Percentiles rank a stretch among this genome's conserved stretches.
These are phyloP conservation scores for Echinochloa phyllopogon DNA, from an alignment of 176 grass and related monocot species.

Conservation along the genomic window DNA sequence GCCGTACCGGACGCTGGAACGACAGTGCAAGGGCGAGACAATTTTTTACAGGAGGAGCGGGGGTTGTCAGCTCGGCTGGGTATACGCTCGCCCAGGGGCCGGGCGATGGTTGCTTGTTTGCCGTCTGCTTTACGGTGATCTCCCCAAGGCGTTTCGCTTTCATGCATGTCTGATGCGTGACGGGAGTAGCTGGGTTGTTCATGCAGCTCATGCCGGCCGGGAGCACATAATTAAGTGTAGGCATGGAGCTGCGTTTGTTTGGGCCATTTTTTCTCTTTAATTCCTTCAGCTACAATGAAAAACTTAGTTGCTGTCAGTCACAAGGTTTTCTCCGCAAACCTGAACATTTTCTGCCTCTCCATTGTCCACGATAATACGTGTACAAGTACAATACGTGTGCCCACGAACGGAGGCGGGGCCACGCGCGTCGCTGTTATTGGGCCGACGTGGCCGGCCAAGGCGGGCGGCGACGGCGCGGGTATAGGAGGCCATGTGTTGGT, in stretches of 20 bases:
- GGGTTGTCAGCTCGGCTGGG: not conserved
- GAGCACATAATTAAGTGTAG: not conserved
- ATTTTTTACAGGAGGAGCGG: not conserved
- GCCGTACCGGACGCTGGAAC: constrained; percentile 7
- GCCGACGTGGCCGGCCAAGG: not conserved
- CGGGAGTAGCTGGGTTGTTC: not conserved
- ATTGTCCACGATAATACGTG: not conserved
- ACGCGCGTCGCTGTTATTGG: not conserved
- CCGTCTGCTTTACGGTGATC: not conserved
- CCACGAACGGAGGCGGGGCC: not conserved
- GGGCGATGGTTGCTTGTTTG: not conserved
- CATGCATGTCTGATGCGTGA: not conserved
- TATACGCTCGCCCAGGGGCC: not conserved
- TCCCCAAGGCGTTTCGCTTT: not conserved
- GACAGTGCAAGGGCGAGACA: not conserved
- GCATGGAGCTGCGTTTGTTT: not conserved
- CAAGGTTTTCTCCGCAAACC: not conserved
- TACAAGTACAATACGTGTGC: not conserved
- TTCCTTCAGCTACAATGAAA: not conserved
- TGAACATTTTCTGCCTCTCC: not conserved
- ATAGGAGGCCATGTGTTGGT: constrained; percentile 3
- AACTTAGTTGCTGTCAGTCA: not conserved
- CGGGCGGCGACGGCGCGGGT: not conserved
- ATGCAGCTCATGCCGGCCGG: not conserved
- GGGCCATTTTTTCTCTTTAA: too few relatives aligned